Evolutionary conservation across 2,329 filamentous ascomycete species (phyloP).

Genomic region (Claviceps cyperi): DNA sequence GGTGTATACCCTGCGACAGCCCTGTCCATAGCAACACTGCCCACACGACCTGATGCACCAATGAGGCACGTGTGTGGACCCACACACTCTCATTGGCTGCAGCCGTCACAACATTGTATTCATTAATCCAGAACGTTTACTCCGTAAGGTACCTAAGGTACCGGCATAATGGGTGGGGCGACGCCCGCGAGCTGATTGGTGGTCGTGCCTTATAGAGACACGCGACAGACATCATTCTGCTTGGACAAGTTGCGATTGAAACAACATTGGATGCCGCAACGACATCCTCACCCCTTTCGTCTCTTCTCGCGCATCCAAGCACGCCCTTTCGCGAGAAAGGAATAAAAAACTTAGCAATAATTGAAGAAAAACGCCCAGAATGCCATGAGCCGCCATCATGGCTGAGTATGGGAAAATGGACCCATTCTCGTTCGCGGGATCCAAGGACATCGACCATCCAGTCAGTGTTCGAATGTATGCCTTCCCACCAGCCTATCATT

Average conservation of each 20-base stretch:
- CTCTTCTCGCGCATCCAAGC: not conserved
- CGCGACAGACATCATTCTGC: not conserved
- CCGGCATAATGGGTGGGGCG: too few relatives aligned
- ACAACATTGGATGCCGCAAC: not conserved
- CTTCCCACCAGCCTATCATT: not conserved
- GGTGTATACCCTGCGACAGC: too few relatives aligned
- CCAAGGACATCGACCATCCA: constrained; percentile 65
- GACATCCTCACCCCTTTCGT: not conserved
- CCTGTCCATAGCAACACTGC: too few relatives aligned
- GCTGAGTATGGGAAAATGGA: constrained; percentile 52
- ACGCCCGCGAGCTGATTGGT: not conserved
- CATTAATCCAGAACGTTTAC: too few relatives aligned
- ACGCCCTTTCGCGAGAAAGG: not conserved
- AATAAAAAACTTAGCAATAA: too few relatives aligned
- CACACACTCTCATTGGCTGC: too few relatives aligned
- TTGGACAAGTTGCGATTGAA: not conserved
- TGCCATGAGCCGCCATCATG: constrained; percentile 19
- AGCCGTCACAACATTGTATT: too few relatives aligned
- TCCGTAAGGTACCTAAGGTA: too few relatives aligned
- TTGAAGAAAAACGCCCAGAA: constrained; percentile 6
- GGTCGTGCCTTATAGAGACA: not conserved
- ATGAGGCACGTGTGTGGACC: too few relatives aligned
- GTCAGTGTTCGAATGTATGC: constrained; percentile 51
- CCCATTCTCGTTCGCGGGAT: constrained; percentile 88
- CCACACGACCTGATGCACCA: too few relatives aligned